Evolutionary conservation across 2,329 filamentous ascomycete species (phyloP).

Genomic region (Aureobasidium sp.): DNA sequence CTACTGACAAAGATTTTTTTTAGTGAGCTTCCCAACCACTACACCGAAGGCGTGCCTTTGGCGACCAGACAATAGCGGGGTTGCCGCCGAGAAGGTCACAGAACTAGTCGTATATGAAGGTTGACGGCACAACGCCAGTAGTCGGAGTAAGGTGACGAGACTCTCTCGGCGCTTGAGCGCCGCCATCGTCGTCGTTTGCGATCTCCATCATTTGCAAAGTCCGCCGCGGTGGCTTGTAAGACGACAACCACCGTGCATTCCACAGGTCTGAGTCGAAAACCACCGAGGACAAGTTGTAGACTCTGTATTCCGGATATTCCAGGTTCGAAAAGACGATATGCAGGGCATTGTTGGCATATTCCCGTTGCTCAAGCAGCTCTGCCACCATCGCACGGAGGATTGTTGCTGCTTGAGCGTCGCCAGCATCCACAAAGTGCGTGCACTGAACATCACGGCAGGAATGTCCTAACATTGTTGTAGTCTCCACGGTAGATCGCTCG

Average conservation of each 20-base stretch:
- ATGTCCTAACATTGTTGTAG: not conserved
- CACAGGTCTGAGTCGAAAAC: too few relatives aligned
- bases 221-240: too few relatives aligned
- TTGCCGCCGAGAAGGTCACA: not conserved
- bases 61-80: not conserved
- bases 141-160: not conserved
- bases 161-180: not conserved
- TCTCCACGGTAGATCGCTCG: not conserved
- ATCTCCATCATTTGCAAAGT: not conserved
- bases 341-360: not conserved
- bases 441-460: not conserved
- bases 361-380: not conserved
- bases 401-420: not conserved
- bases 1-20: not conserved
- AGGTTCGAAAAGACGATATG: too few relatives aligned
- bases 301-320: too few relatives aligned
- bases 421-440: not conserved
- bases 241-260: too few relatives aligned
- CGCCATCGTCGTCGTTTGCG: not conserved
- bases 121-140: not conserved
- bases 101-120: not conserved
- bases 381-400: not conserved
- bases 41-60: not conserved
- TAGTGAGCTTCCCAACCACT: not conserved
- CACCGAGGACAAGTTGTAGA: too few relatives aligned